These are phyloP conservation scores for Sporothrix schenckii DNA, from an alignment of 2,329 filamentous ascomycete species.

Conservation along the genomic window DNA sequence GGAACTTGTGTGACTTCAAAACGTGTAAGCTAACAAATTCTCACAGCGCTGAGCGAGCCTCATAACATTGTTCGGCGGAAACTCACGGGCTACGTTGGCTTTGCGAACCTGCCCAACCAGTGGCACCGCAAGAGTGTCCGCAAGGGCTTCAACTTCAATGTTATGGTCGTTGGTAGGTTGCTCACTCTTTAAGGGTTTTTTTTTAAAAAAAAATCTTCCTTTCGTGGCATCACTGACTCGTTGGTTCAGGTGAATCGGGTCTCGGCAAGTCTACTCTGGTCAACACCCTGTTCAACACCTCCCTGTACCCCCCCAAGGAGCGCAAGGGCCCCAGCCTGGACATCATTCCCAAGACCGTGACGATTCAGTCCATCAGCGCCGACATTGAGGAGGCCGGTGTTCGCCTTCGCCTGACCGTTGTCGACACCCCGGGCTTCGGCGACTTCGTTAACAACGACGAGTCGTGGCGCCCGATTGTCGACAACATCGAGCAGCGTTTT, in stretches of 20 bases:
- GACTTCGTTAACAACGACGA: constrained; percentile 99
- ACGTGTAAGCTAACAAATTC: not conserved
- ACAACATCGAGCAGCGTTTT: constrained; percentile 99
- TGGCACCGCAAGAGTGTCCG: constrained; percentile 99
- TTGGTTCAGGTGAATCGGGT: constrained; percentile 83
- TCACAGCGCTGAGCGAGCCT: constrained; percentile 61
- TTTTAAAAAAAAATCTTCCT: not conserved
- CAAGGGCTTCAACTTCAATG: constrained; percentile 99
- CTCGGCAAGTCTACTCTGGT: constrained; percentile 98
- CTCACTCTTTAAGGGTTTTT: not conserved
- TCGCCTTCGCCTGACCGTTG: constrained; percentile 91
- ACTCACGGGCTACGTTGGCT: constrained; percentile 96
- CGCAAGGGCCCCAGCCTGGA: constrained; percentile 96
- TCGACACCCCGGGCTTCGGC: constrained; percentile 96
- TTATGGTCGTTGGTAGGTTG: constrained; percentile 96
- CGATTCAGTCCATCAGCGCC: constrained; percentile 91
- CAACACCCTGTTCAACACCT: constrained; percentile 99
- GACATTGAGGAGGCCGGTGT: constrained; percentile 99
- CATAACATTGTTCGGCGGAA: constrained; percentile 98
- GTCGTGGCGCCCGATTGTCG: constrained; percentile 97
- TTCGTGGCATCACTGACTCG: not conserved
- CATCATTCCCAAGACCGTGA: constrained; percentile 97
- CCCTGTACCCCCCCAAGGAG: constrained; percentile 97
- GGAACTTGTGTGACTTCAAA: not conserved
- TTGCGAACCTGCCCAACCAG: constrained; percentile 98